Base-by-base conservation (phyloP, 805 yeast species). In the Spencermartinsiella europaea region DNA sequence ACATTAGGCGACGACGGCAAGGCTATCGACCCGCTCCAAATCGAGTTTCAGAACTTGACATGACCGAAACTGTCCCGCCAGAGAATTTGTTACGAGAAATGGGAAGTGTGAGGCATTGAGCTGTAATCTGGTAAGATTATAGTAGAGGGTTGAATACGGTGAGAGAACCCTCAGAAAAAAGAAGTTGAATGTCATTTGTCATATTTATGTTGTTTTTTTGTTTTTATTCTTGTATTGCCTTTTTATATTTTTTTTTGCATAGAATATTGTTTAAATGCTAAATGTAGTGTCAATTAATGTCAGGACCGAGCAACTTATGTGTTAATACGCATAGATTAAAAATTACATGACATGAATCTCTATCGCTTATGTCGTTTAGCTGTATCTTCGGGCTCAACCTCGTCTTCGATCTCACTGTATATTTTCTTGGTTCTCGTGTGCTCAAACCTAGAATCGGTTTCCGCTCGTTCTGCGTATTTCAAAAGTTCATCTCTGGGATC, bases 31-130 rank as follows among this genome's bases (percentile, higher is more conserved):
- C 79, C 12, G 56, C 80, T 25, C 68, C 72, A 39, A 75, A 76
- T n/a, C 70, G 83, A 51, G 79, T 77, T 25, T 77, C 77, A 40
- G 85, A 79, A 48, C 71, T 74, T 20, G 81, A 76, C 47, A 79
- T 80, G 85, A 63, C 78, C 36, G 72, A 74, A 47, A 75, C 78
- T 5, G 80, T 79, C 34, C 85, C 86, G 1, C 85, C 85, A 3
- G 79, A 71, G 46, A 72, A 70, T 48, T 60, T 81, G 36, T 62
- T 75, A 59, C 69, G 68, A 48, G 75, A 55, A 68, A 69, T 54
- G 68, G 74, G 12, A 68, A 68, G 20, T 71, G 45, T 53, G 31
- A 25, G 31, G 31, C 31, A 25, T 25, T 25, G 12, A 25, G 12
- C 12, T 25, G 31, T 25, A 25, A 25, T 7, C 31, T 25, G 31